Evolutionary conservation across 805 yeast genomes (phyloP).

Genomic region (Lipomyces yamanashiensis): DNA sequence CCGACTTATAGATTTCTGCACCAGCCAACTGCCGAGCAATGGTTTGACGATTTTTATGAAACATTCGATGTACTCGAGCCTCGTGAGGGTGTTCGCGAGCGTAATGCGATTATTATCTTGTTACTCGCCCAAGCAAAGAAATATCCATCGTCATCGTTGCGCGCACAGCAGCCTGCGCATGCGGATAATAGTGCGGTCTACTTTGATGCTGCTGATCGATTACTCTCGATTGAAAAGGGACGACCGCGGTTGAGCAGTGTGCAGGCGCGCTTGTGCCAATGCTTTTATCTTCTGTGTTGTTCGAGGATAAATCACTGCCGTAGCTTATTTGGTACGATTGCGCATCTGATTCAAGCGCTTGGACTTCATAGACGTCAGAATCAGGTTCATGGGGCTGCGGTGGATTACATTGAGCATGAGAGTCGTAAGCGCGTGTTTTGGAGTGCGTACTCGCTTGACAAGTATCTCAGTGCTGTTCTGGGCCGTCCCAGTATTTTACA

Average conservation of each 20-base stretch:
- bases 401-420: conserved; percentile 35
- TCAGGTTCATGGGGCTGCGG: not conserved
- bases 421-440: conserved; percentile 39
- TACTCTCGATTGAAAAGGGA: conserved; percentile 20
- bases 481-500: conserved; percentile 57
- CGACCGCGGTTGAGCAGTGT: conserved; percentile 28
- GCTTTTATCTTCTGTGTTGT: conserved; percentile 28
- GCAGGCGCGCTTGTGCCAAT: conserved; percentile 32
- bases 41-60: conserved; percentile 31
- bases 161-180: not conserved
- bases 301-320: conserved; percentile 34
- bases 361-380: conserved; percentile 29
- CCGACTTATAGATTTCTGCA: conserved; percentile 33
- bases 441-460: conserved; percentile 40
- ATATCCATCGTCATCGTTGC: conserved; percentile 10
- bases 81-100: conserved; percentile 22
- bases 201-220: conserved; percentile 30
- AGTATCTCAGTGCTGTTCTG: conserved; percentile 54
- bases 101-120: conserved; percentile 24
- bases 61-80: conserved; percentile 15
- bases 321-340: conserved; percentile 30
- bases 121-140: conserved; percentile 28
- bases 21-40: conserved; percentile 21
- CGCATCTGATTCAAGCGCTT: conserved; percentile 32
- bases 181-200: conserved; percentile 19